Evolutionary conservation across 2,329 filamentous ascomycete genomes (phyloP).

Genomic region (Scedosporium boydii): DNA sequence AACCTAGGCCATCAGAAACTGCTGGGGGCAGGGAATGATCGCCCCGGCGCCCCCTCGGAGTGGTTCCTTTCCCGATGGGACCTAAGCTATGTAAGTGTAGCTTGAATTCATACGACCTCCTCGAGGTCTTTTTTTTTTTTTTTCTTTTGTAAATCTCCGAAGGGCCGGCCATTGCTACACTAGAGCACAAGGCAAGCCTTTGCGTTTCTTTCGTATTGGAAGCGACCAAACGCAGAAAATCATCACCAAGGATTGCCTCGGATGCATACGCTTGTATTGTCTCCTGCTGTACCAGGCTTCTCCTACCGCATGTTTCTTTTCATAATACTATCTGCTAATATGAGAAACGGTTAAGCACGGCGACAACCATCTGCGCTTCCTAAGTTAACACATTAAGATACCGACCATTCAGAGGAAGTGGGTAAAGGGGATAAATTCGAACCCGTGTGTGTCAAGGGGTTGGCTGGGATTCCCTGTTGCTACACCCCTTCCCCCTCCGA

Average conservation of each 20-base stretch:
- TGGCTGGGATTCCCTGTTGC: neutral
- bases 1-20: neutral
- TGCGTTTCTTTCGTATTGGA: neutral
- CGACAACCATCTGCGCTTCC: neutral
- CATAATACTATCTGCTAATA: neutral
- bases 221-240: neutral
- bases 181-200: too few species aligned
- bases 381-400: neutral
- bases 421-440: conserved; percentile 4
- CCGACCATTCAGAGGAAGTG: neutral
- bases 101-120: too few species aligned
- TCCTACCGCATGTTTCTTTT: neutral
- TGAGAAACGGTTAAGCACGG: neutral
- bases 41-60: neutral
- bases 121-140: too few species aligned
- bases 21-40: neutral
- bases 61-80: neutral
- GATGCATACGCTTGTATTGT: neutral
- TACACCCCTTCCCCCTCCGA: neutral
- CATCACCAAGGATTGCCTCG: neutral
- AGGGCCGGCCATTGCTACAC: too few species aligned
- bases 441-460: conserved; percentile 4
- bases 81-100: too few species aligned
- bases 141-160: too few species aligned
- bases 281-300: neutral